Evolutionary conservation across 371 early-diverging fungal species (phyloP).

Genomic region (Choanephora cucurbitarum): DNA sequence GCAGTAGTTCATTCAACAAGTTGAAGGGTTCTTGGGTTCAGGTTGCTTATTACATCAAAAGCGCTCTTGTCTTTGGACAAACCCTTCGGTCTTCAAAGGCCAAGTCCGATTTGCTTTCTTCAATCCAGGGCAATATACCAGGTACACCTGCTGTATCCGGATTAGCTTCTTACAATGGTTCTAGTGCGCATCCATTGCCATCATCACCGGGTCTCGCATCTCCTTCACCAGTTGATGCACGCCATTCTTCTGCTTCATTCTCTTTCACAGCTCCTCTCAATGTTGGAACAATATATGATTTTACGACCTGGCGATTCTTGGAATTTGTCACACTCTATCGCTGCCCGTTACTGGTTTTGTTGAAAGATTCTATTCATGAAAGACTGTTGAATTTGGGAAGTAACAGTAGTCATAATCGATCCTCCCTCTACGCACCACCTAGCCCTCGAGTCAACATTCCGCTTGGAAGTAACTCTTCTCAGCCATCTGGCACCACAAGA

Average conservation of each 20-base stretch:
- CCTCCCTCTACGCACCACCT: conserved; percentile 18
- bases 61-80: conserved; percentile 43
- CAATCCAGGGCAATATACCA: not conserved
- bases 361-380: conserved; percentile 55
- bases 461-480: conserved; percentile 5
- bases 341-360: conserved; percentile 49
- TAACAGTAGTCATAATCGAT: not conserved
- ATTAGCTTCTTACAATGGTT: too few relatives aligned
- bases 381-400: conserved; percentile 36
- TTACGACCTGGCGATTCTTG: conserved; percentile 58
- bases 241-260: conserved; percentile 12
- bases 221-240: not conserved
- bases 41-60: conserved; percentile 40
- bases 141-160: conserved; percentile 4
- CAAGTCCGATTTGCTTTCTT: conserved; percentile 20
- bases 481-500: conserved; percentile 2
- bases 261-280: conserved; percentile 18
- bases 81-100: conserved; percentile 16
- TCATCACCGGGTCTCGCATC: conserved; percentile 14
- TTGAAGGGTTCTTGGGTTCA: conserved; percentile 49
- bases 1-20: conserved; percentile 42
- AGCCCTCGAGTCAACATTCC: conserved; percentile 14
- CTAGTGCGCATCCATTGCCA: conserved; percentile 4
- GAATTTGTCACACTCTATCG: conserved; percentile 56
- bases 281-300: conserved; percentile 41